A percentile compares a stretch with the other conserved stretches of the same genome.
phyloP scores from a whole-genome alignment of 2,329 filamentous ascomycete genomes.

The Penicillium sp. region DNA sequence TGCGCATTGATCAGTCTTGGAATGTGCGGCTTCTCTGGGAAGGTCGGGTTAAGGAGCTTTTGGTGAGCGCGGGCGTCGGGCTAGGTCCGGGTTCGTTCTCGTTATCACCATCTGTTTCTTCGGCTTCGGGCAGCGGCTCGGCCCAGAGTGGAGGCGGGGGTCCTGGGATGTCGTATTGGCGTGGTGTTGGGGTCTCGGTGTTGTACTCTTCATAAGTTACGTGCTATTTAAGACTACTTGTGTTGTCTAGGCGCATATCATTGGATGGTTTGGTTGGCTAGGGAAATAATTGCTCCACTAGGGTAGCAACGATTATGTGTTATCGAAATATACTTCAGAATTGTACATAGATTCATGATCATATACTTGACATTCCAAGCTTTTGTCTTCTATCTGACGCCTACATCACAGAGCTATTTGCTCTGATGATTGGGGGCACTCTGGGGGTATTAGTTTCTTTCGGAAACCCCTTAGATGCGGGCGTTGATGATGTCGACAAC shows the following conservation, averaged over 20 bases:
- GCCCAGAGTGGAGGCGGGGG: slow-evolving; percentile 29
- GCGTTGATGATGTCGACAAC: slow-evolving; percentile 71
- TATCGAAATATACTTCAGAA: slow-evolving; percentile 13
- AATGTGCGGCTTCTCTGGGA: slow-evolving; percentile 89
- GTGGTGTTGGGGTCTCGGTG: slow-evolving; percentile 44
- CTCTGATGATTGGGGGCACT: slow-evolving; percentile 6
- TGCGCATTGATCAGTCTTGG: slow-evolving; percentile 83
- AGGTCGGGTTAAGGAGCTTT: slow-evolving; percentile 82
- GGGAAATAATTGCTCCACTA: background rate
- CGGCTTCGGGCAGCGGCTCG: slow-evolving; percentile 26
- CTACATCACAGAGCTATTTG: slow-evolving; percentile 8
- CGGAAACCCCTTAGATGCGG: slow-evolving; percentile 44
- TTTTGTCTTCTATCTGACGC: slow-evolving; percentile 17
- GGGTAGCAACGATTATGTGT: background rate
- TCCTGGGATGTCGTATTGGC: slow-evolving; percentile 39
- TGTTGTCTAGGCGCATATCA: background rate
- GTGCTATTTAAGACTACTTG: background rate
- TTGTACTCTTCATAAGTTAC: slow-evolving; percentile 42
- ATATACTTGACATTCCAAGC: slow-evolving; percentile 25
- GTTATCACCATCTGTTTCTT: slow-evolving; percentile 26
- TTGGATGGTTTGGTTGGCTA: background rate
- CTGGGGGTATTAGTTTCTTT: slow-evolving; percentile 19
- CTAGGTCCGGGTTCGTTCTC: slow-evolving; percentile 61
- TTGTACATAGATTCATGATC: slow-evolving; percentile 32
- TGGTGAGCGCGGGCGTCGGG: slow-evolving; percentile 86